These are phyloP conservation scores for Termitomyces sp. DNA, from an alignment of 768 basidiomycete species.

Conservation along the genomic window DNA sequence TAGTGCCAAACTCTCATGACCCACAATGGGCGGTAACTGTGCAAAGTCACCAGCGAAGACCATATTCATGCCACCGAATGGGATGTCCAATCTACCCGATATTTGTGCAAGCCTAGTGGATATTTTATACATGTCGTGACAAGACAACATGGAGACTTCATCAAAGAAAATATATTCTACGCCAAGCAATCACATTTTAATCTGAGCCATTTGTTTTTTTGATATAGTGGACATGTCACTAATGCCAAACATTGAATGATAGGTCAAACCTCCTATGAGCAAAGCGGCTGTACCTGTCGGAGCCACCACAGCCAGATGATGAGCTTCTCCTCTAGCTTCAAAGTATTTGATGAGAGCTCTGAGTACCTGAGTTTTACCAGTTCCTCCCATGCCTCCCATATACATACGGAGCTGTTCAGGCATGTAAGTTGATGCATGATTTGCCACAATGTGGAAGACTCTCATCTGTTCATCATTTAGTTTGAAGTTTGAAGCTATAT, in stretches of 20 bases:
- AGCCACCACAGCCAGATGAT: slow-evolving; percentile 7
- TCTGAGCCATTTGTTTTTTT: background rate
- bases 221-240: background rate
- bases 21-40: slow-evolving; percentile 30
- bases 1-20: slow-evolving; percentile 7
- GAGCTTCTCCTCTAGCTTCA: background rate
- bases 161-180: slow-evolving; percentile 7
- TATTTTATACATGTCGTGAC: slow-evolving; percentile 2
- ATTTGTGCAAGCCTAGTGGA: slow-evolving; percentile 3
- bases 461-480: slow-evolving; percentile 1
- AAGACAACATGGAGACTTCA: too few species aligned
- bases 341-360: slow-evolving; percentile 13
- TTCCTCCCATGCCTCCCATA: slow-evolving; percentile 11
- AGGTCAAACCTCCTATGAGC: slow-evolving; percentile 15
- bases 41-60: slow-evolving; percentile 43
- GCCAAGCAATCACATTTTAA: background rate
- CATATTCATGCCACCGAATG: slow-evolving; percentile 35
- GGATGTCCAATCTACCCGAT: background rate
- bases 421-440: background rate
- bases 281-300: slow-evolving; percentile 18
- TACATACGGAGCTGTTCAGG: slow-evolving; percentile 11
- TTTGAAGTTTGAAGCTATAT: background rate
- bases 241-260: slow-evolving; percentile 16
- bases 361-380: slow-evolving; percentile 7
- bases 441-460: slow-evolving; percentile 1